Conservation (phyloP, 1,139 yeast genomes). For the Yamadazyma membranifaciens region DNA sequence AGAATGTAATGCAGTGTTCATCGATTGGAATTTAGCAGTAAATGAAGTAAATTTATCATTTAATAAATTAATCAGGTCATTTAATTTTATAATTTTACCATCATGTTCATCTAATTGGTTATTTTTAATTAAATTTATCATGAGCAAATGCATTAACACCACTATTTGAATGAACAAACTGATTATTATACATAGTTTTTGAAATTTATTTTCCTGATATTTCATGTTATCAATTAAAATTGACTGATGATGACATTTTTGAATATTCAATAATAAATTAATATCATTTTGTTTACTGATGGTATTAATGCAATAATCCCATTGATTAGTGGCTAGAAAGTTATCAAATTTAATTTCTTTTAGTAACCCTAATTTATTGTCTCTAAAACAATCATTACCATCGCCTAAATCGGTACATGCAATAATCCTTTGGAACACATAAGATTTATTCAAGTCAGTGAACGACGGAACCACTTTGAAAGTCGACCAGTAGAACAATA, state of each 20-base stretch:
- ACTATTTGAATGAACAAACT: slow-evolving; percentile 17
- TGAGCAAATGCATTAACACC: slow-evolving; percentile 14
- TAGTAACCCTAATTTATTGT: slow-evolving; percentile 7
- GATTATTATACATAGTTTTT: slow-evolving; percentile 10
- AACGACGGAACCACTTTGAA: neutral
- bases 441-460: slow-evolving; percentile 6
- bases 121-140: slow-evolving; percentile 6
- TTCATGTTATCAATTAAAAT: slow-evolving; percentile 15
- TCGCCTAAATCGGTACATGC: slow-evolving; percentile 20
- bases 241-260: slow-evolving; percentile 24
- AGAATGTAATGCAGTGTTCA: neutral
- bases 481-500: slow-evolving; percentile 4
- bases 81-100: neutral
- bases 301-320: slow-evolving; percentile 11
- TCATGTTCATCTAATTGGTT: slow-evolving; percentile 1
- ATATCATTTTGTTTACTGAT: slow-evolving; percentile 16
- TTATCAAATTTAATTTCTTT: slow-evolving; percentile 8
- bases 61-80: neutral
- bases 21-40: slow-evolving; percentile 5
- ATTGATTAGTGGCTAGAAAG: slow-evolving; percentile 7
- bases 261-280: slow-evolving; percentile 21
- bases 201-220: slow-evolving; percentile 7
- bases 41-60: neutral
- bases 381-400: slow-evolving; percentile 14
- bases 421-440: slow-evolving; percentile 10